Evolutionary conservation across 495 filamentous ascomycete genomes (phyloP), one percentile per base, ranked within the genome.

Genomic region (Letharia lupina): DNA sequence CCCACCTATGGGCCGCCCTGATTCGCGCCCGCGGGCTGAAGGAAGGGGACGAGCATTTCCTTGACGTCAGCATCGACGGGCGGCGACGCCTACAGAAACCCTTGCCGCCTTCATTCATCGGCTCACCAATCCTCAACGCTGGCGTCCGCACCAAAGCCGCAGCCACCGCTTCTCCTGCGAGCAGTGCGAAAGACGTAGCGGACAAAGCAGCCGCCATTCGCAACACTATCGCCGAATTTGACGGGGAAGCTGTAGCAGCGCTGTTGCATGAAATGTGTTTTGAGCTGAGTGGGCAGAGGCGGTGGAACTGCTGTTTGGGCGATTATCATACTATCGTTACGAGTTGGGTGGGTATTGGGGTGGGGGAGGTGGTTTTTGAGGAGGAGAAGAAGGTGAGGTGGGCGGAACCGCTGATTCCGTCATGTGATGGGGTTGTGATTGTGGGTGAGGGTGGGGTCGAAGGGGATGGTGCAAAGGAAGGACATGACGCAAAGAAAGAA

Each of bases 61-160:
- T 64, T 6, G 62, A 33, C 41, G 15, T 57, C 28, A 42, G 44
- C 23, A 35, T 63, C 35, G 62, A 63, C 52, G 45, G 37, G 20
- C 31, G 48, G n/a, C 33, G 47, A 11, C 45, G 35, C 5, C n/a
- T 56, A 3, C 28, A 20, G 11, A 28, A 8, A 37, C 33, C 45
- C 15, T 40, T 64, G 62, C 47, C 62, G 28, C 47, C 62, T 44
- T 31, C 40, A 5, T 64, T 56, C 48, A 57, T 64, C 33, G 48
- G 62, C 37, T 41, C 45, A 3, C 62, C 62, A 2, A 44, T 63
- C 13, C 8, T 62, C 28, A 62, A 62, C 41, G 60, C 8, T 20
- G 37, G 9, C 0, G 12, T 56, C 40, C 3, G 3, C 5, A 56
- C 28, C 23, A 31, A 28, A 20, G 12, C 33, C 20, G 5, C 37